Evolutionary conservation across 164 flowering plant species (phyloP), one percentile per base, ranked within the genome.

Genomic region (Nelumbo lutea): DNA sequence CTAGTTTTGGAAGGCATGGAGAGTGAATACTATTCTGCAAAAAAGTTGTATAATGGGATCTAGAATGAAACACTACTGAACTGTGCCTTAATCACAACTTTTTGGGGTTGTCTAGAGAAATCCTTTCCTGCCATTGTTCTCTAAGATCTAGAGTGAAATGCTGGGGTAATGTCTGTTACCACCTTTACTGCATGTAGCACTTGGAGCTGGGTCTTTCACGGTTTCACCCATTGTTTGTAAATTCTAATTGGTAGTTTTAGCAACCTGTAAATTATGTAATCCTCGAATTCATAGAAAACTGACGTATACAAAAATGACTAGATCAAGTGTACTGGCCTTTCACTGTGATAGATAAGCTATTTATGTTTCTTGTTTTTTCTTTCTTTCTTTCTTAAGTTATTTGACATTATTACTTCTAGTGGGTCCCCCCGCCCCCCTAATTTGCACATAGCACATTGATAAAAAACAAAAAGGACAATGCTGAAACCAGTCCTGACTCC

Each of bases 1-100:
- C 90, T 13, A 76, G 86, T 75, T 72, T 48, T 62, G 50, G 46
- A 73, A 71, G 59, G 46, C 56, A 39, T 14, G 68, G 50, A 43
- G 53, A 68, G 72, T 72, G 63, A 53, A 53, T 13, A 27, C 27
- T 27, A 27, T 27, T 27, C 27, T 27, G 27, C 27, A 27, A 27
- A 27, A 27, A 27, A 27, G 27, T 27, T 27, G 27, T 27, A 27
- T 27, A 27, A 27, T 27, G 27, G 27, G 27, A 27, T 27, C 27
- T 27, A 27, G 27, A 27, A 27, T 27, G 27, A 27, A 27, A 27
- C 27, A 27, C 27, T 27, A 27, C 27, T 27, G 27, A 27, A 27
- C 27, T 27, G 27, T 27, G 27, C 27, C 27, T 27, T 27, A 27
- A 27, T 27, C 27, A 27, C 27, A 27, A 27, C 27, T 27, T 27